These are phyloP conservation scores for Lizanozyma gosingica DNA, from an alignment of 1,139 yeast genomes.

Conservation along the genomic window DNA sequence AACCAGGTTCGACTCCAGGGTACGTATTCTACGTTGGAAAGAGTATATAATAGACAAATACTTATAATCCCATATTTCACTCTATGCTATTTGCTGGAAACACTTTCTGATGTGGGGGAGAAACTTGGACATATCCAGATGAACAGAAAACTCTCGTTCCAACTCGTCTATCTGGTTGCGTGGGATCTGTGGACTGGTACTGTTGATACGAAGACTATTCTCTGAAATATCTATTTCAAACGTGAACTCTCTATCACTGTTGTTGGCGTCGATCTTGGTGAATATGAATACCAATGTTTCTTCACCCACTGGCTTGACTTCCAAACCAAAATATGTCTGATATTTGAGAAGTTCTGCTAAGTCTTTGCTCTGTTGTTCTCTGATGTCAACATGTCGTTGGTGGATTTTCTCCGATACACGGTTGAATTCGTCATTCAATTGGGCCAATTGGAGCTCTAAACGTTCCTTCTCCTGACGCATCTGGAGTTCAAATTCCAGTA, in stretches of 20 bases:
- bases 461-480: constrained; percentile 12
- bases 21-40: no score
- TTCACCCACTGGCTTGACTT: constrained; percentile 29
- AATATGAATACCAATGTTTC: constrained; percentile 32
- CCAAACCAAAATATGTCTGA: constrained; percentile 39
- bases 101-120: constrained; percentile 8
- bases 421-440: constrained; percentile 16
- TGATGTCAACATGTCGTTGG: constrained; percentile 13
- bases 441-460: constrained; percentile 19
- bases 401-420: constrained; percentile 13
- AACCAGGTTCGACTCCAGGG: no score
- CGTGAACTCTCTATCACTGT: constrained; percentile 27
- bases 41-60: no score
- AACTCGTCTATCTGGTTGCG: constrained; percentile 13
- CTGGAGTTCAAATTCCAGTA: constrained; percentile 5
- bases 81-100: background rate
- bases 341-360: constrained; percentile 31
- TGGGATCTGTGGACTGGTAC: constrained; percentile 24
- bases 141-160: constrained; percentile 23
- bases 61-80: no score
- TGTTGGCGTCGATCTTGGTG: constrained; percentile 31
- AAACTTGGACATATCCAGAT: constrained; percentile 30
- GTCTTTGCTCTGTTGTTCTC: constrained; percentile 23
- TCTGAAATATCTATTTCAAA: constrained; percentile 30
- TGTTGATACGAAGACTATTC: constrained; percentile 21